phyloP scores from a whole-genome alignment of 31 red algal genomes.

The Pterothamnion heteromorphum region DNA sequence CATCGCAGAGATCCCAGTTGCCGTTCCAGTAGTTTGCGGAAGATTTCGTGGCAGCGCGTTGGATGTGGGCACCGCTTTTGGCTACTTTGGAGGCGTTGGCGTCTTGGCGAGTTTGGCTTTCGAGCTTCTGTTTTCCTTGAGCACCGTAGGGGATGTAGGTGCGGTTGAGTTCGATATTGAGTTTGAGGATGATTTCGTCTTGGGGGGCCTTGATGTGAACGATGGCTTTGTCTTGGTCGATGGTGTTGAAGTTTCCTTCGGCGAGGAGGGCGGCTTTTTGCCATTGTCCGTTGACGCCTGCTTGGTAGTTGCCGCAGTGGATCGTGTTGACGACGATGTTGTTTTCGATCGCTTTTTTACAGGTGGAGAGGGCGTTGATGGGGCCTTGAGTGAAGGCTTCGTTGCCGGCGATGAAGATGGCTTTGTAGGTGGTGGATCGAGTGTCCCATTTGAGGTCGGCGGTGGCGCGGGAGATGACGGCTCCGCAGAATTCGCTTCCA shows the following conservation, averaged over 20 bases:
- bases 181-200: background rate
- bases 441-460: background rate
- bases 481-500: background rate
- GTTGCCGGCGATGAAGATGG: background rate
- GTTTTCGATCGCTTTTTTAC: background rate
- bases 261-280: background rate
- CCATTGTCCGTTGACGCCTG: background rate
- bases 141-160: background rate
- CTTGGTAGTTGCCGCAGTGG: background rate
- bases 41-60: background rate
- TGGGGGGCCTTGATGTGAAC: background rate
- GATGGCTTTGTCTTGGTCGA: background rate
- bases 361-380: background rate
- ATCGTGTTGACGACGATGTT: background rate
- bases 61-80: background rate
- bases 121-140: background rate
- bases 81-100: background rate
- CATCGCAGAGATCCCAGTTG: background rate
- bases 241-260: background rate
- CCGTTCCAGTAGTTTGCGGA: background rate
- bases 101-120: background rate
- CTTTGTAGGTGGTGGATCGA: background rate
- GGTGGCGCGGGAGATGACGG: background rate
- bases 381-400: background rate
- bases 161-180: background rate